phyloP scores from a whole-genome alignment of 345 rosid genomes.

The Geranium rotundifolium region DNA sequence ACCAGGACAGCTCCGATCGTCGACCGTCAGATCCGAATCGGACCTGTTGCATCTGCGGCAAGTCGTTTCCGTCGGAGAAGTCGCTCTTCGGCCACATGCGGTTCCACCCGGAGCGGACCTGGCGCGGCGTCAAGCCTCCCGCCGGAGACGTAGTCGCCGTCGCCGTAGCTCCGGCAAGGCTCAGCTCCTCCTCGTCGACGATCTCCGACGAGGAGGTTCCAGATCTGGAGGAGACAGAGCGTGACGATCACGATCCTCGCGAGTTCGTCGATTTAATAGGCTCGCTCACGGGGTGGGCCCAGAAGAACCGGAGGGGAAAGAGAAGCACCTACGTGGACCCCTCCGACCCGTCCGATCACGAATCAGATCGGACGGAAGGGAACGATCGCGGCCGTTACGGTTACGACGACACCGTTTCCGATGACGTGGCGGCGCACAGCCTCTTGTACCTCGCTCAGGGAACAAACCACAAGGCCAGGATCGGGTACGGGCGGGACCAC shows the following conservation, averaged over 20 bases:
- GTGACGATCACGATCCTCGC: background rate
- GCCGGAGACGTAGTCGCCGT: background rate
- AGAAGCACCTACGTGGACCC: background rate
- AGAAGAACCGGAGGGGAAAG: constrained; percentile 9
- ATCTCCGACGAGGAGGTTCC: no score
- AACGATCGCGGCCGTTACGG: background rate
- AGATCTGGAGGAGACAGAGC: no score
- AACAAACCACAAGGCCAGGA: background rate
- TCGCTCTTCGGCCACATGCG: constrained; percentile 44
- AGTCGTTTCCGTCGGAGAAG: constrained; percentile 27
- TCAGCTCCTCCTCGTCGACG: background rate
- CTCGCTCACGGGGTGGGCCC: constrained; percentile 15
- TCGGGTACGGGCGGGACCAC: background rate
- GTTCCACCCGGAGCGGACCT: constrained; percentile 33
- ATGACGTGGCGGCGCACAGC: background rate
- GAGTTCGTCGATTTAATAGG: constrained; percentile 17
- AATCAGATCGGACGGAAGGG: background rate
- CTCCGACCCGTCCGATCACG: background rate
- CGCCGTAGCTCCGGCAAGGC: background rate
- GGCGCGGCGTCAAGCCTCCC: constrained; percentile 35
- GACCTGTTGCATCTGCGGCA: constrained; percentile 26
- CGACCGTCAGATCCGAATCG: background rate
- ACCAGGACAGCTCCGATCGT: no score
- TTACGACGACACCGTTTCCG: background rate
- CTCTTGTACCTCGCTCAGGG: background rate